phyloP scores from a whole-genome alignment of 176 grass and related monocot genomes.

The Aegilops speltoides region DNA sequence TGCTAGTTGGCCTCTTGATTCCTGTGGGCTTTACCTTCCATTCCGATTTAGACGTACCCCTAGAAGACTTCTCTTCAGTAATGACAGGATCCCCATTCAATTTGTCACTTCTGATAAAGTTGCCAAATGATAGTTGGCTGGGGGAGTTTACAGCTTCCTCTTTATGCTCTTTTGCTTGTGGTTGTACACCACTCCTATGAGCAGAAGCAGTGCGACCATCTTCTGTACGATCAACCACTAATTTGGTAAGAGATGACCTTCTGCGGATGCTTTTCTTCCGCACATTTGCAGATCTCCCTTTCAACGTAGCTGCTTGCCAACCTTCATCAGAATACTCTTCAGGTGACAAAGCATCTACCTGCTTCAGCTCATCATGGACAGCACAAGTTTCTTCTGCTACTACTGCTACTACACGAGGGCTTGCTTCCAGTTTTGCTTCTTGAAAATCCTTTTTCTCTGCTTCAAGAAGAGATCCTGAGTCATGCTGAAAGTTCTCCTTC shows the following conservation, averaged over 20 bases:
- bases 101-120: slow-evolving; percentile 34
- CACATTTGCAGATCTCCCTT: slow-evolving; percentile 58
- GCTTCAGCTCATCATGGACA: slow-evolving; percentile 45
- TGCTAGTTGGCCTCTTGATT: slow-evolving; percentile 44
- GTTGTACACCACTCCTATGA: slow-evolving; percentile 36
- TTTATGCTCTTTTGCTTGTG: slow-evolving; percentile 35
- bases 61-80: slow-evolving; percentile 34
- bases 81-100: slow-evolving; percentile 41
- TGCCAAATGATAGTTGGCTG: slow-evolving; percentile 41
- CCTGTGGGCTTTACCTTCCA: slow-evolving; percentile 22
- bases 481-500: slow-evolving; percentile 46
- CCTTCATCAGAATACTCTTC: slow-evolving; percentile 97
- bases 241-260: slow-evolving; percentile 56
- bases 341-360: slow-evolving; percentile 55
- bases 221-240: slow-evolving; percentile 47
- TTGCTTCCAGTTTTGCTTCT: slow-evolving; percentile 24
- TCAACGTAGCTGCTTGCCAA: slow-evolving; percentile 89
- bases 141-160: slow-evolving; percentile 34
- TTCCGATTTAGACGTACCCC: slow-evolving; percentile 30
- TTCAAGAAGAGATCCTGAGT: slow-evolving; percentile 28
- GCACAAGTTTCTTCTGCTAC: slow-evolving; percentile 44
- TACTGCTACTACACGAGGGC: slow-evolving; percentile 22
- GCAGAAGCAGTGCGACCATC: slow-evolving; percentile 40
- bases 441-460: slow-evolving; percentile 14
- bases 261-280: slow-evolving; percentile 56